These are phyloP conservation scores for Cutaneotrichosporon cavernicola DNA, from an alignment of 1,284 basidiomycete genomes.

Conservation along the genomic window DNA sequence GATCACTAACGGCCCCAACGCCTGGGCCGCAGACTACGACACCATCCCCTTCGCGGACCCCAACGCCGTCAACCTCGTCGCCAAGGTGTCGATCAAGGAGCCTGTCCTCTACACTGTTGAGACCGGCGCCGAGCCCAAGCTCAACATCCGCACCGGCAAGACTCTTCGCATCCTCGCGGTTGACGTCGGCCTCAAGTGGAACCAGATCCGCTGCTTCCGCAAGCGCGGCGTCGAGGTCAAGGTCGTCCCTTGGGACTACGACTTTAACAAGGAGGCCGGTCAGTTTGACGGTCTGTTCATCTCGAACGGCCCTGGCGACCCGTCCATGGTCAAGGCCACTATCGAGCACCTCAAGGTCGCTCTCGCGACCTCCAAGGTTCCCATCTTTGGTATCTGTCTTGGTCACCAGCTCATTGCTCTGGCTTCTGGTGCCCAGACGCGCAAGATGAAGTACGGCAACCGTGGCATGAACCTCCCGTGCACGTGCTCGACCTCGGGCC, in stretches of 20 bases:
- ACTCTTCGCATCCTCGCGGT: constrained; percentile 82
- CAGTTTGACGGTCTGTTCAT: constrained; percentile 94
- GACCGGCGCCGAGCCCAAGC: constrained; percentile 57
- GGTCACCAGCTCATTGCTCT: constrained; percentile 96
- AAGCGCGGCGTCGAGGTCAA: constrained; percentile 92
- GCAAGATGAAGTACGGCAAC: constrained; percentile 99
- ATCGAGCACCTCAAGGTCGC: constrained; percentile 70
- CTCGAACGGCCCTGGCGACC: constrained; percentile 98
- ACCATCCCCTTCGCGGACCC: constrained; percentile 84
- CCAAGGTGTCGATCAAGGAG: constrained; percentile 71
- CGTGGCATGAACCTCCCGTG: constrained; percentile 99
- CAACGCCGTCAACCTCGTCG: constrained; percentile 87
- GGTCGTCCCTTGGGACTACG: constrained; percentile 95
- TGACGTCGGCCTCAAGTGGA: constrained; percentile 99
- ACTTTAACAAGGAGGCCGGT: constrained; percentile 74
- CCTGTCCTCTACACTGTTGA: constrained; percentile 68
- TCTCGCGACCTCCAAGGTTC: constrained; percentile 70
- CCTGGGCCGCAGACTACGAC: constrained; percentile 79
- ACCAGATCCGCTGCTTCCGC: constrained; percentile 96
- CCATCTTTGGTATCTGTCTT: constrained; percentile 98
- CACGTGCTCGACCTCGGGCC: constrained; percentile 86
- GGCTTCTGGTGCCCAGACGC: constrained; percentile 88
- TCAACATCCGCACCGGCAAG: constrained; percentile 75
- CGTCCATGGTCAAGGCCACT: constrained; percentile 76
- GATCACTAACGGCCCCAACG: constrained; percentile 32